Percentiles rank a stretch among this genome's conserved stretches.
Conservation (phyloP, 306 rosid species). For the Quillaja saponaria region DNA sequence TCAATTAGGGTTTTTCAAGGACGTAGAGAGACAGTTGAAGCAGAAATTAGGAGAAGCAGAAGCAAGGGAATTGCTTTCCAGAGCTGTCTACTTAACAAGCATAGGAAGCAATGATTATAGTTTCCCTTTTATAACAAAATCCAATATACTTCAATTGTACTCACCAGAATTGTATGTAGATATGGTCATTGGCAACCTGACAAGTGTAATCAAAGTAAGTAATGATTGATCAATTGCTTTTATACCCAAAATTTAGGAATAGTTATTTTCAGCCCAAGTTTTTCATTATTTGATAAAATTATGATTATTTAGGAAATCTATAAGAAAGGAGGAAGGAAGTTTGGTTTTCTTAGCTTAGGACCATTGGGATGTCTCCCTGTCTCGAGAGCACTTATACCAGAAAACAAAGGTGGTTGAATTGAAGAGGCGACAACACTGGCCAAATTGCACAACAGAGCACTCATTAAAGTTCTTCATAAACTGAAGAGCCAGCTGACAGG, state of each 20-base stretch:
- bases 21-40: conserved; percentile 12
- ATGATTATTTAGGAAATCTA: conserved; percentile 34
- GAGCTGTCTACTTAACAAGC: conserved; percentile 37
- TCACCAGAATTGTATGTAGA: conserved; percentile 18
- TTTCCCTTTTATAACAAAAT: conserved; percentile 4
- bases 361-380: conserved; percentile 31
- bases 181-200: conserved; percentile 37
- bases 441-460: conserved; percentile 29
- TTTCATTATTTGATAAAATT: background rate
- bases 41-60: conserved; percentile 21
- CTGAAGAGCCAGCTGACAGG: conserved; percentile 31
- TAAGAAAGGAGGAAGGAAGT: conserved; percentile 47
- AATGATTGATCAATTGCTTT: background rate
- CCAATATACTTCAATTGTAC: conserved; percentile 3
- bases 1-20: conserved; percentile 32
- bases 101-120: conserved; percentile 36
- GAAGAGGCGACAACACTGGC: conserved; percentile 25
- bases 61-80: conserved; percentile 20
- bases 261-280: background rate
- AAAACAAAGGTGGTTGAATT: conserved; percentile 12
- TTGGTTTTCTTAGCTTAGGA: conserved; percentile 30
- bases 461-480: conserved; percentile 20
- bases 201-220: conserved; percentile 34
- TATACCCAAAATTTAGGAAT: background rate
- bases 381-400: conserved; percentile 1